Base-by-base conservation (phyloP, 106 monocot species). In the Apostasia shenzhenica region DNA sequence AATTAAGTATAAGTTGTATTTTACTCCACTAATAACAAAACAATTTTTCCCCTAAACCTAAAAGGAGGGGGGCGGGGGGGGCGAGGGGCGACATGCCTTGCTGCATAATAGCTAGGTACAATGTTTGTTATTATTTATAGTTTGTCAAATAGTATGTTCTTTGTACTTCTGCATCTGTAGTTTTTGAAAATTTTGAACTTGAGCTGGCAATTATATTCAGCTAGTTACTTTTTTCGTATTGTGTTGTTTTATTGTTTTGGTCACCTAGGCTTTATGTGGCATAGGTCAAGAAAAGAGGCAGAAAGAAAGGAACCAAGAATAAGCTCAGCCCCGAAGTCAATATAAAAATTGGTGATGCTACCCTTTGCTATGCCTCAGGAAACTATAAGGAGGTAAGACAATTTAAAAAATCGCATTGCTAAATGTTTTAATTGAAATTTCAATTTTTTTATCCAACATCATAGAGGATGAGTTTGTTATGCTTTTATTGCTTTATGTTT, bases 341-440 rank as follows among this genome's bases (percentile, higher is more conserved):
- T 47, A 79, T 59, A 61, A 99, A 83, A 72, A 67, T 99, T 81
- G 93, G 87, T 58, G 93, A 99, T 73, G 93, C 93, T 55, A 97
- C 86, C 69, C 84, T 92, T 63, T 72, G 73, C 79, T 89, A 87
- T 83, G 84, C 92, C 79, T 81, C 80, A 70, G 84, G 81, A 73
- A 61, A 70, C 51, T 92, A 84, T 66, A 66, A 81, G 57, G 79
- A 89, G 86, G 94, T 91, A 3, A 70, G 67, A 38, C 46, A 47
- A 67, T 61, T 26, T 57, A 45, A 26, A 26, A 26, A 26, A 26
- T 26, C 48, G 10, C 9, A 39, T 40, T 59, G 6, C 8, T 59
- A 59, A 40, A 2, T 40, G 40, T 59, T 59, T 59, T 39, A 59
- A 1, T 59, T 55, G n/a, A n/a, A 55, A 14, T 3, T n/a, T n/a